Conservation (phyloP, 306 rosid species). For the Fagus crenata region DNA sequence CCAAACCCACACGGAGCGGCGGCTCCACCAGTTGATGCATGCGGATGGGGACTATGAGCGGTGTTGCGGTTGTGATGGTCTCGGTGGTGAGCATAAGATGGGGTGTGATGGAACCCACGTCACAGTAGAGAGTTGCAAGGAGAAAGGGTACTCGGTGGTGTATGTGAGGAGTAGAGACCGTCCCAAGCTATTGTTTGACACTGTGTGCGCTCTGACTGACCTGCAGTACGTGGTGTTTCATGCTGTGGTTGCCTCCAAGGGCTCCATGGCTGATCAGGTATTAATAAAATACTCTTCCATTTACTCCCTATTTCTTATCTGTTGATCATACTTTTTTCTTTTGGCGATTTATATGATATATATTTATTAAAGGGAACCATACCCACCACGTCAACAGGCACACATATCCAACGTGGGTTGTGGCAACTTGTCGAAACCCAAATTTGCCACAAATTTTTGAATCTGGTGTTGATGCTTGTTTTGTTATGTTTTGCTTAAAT, state of each 20-base stretch:
- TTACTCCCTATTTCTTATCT: neutral
- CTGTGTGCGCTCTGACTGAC: conserved; percentile 73
- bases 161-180: conserved; percentile 66
- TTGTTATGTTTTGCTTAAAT: neutral
- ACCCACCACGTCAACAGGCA: too few relatives aligned
- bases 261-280: conserved; percentile 76
- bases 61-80: conserved; percentile 48
- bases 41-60: conserved; percentile 61
- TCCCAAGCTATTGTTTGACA: conserved; percentile 79
- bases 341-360: too few relatives aligned
- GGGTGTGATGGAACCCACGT: conserved; percentile 78
- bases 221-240: conserved; percentile 78
- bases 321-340: too few relatives aligned
- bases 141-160: conserved; percentile 71
- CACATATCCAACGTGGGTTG: too few relatives aligned
- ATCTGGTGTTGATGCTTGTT: too few relatives aligned
- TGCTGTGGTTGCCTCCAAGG: conserved; percentile 70
- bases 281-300: neutral
- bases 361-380: too few relatives aligned
- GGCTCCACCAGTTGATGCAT: conserved; percentile 88
- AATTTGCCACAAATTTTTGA: too few relatives aligned
- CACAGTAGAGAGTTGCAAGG: conserved; percentile 49
- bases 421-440: too few relatives aligned
- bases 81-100: conserved; percentile 45
- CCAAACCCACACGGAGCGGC: conserved; percentile 63